phyloP scores from a whole-genome alignment of 768 basidiomycete species.

The Termitomyces bulborhizus region DNA sequence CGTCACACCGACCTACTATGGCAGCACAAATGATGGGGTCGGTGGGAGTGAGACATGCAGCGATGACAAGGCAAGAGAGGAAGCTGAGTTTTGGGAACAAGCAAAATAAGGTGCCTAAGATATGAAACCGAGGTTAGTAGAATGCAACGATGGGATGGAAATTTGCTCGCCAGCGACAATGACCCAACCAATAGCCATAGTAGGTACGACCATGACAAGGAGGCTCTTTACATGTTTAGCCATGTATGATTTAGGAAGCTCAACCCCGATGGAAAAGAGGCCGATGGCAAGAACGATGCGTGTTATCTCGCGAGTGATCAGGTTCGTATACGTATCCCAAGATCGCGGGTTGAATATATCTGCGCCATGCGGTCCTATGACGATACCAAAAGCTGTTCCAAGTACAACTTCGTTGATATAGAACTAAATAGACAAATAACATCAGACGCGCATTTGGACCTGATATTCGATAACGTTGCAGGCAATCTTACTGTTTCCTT shows the following conservation, averaged over 20 bases:
- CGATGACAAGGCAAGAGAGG: slow-evolving; percentile 75
- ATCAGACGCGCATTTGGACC: not conserved
- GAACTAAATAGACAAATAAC: slow-evolving; percentile 36
- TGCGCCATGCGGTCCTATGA: slow-evolving; percentile 69
- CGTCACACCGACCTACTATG: slow-evolving; percentile 51
- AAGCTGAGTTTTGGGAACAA: slow-evolving; percentile 70
- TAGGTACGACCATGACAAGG: slow-evolving; percentile 68
- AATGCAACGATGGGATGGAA: not conserved
- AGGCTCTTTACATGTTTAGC: slow-evolving; percentile 69
- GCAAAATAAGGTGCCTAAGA: slow-evolving; percentile 53
- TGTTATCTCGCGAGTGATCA: slow-evolving; percentile 55
- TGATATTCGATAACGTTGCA: not conserved
- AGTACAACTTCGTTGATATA: slow-evolving; percentile 94
- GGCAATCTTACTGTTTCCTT: slow-evolving; percentile 60
- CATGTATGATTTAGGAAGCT: slow-evolving; percentile 84
- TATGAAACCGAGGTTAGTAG: too few relatives aligned
- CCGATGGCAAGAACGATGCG: slow-evolving; percentile 73
- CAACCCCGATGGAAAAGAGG: slow-evolving; percentile 93
- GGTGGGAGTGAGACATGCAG: slow-evolving; percentile 88
- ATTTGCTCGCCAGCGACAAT: slow-evolving; percentile 52
- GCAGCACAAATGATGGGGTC: slow-evolving; percentile 91
- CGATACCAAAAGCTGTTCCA: slow-evolving; percentile 63
- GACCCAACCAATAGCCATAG: slow-evolving; percentile 83
- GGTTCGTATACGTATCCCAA: slow-evolving; percentile 42
- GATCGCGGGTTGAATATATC: slow-evolving; percentile 69